Conservation (phyloP, 768 basidiomycete species). For the Psilocybe cubensis region DNA sequence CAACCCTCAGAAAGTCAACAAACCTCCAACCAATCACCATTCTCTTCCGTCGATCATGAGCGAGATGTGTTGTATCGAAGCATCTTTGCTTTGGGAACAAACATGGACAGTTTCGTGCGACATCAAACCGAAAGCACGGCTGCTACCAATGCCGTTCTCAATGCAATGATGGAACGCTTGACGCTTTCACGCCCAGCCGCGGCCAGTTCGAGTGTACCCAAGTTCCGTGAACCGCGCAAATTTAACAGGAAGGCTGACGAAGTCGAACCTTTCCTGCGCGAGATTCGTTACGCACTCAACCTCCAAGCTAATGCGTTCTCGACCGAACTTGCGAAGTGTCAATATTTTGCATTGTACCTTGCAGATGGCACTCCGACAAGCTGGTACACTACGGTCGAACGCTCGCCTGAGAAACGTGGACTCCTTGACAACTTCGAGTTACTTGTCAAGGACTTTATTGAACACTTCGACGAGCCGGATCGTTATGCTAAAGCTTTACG, state of each 20-base stretch:
- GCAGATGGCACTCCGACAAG: slow-evolving; percentile 29
- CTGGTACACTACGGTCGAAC: slow-evolving; percentile 33
- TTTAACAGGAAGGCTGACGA: not conserved
- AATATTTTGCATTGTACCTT: slow-evolving; percentile 32
- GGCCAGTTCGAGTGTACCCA: not conserved
- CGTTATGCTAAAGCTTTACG: slow-evolving; percentile 25
- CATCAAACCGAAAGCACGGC: no score
- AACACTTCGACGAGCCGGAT: slow-evolving; percentile 32
- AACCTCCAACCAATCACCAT: no score
- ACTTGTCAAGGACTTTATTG: slow-evolving; percentile 26
- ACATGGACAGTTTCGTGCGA: no score
- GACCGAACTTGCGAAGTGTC: slow-evolving; percentile 27
- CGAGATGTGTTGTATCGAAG: no score
- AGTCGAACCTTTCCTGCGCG: slow-evolving; percentile 8
- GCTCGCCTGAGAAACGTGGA: not conserved
- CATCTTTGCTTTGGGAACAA: no score
- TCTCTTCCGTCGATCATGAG: no score
- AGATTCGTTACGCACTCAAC: slow-evolving; percentile 26
- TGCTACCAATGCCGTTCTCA: no score
- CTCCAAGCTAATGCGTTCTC: slow-evolving; percentile 24
- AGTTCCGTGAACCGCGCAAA: not conserved
- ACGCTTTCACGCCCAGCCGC: not conserved
- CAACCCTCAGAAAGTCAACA: not conserved
- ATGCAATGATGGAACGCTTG: no score
- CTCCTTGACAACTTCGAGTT: slow-evolving; percentile 30